A percentile compares a stretch with the other conserved stretches of the same genome.
phyloP scores from a whole-genome alignment of 495 filamentous ascomycete genomes.

The Thermochaetoides thermophila region DNA sequence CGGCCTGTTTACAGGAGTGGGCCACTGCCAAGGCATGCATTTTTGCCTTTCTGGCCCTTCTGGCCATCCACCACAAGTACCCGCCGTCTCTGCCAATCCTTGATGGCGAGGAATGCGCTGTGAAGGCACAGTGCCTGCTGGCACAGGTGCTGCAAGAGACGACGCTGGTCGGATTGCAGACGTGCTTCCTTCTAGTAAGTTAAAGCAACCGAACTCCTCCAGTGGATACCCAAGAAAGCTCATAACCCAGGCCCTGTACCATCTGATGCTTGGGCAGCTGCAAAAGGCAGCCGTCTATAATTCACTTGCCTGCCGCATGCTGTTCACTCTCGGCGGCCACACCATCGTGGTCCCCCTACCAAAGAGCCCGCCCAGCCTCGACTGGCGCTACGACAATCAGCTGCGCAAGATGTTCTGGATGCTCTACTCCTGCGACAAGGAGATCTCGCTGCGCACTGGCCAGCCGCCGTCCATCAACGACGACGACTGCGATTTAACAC shows the following conservation, averaged over 20 bases:
- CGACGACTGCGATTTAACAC: constrained; percentile 38
- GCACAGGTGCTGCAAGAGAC: constrained; percentile 28
- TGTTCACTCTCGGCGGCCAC: constrained; percentile 36
- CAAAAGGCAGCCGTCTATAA: constrained; percentile 29
- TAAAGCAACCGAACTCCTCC: neutral
- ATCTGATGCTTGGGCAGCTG: constrained; percentile 31
- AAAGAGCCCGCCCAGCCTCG: neutral
- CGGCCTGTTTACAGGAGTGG: constrained; percentile 1
- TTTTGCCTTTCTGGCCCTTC: constrained; percentile 30
- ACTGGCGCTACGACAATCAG: constrained; percentile 10
- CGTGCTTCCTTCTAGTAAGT: constrained; percentile 31
- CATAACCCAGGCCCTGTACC: constrained; percentile 23
- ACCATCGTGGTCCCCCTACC: constrained; percentile 7
- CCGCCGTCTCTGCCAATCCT: constrained; percentile 21
- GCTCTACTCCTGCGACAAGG: constrained; percentile 37
- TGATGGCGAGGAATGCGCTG: constrained; percentile 12
- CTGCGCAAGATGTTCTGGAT: constrained; percentile 40
- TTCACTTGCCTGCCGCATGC: constrained; percentile 27
- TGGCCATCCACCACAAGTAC: constrained; percentile 9
- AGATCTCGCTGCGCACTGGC: constrained; percentile 34
- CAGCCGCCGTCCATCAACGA: constrained; percentile 37
- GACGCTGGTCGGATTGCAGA: constrained; percentile 27
- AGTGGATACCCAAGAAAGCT: no score
- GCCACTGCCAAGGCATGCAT: constrained; percentile 26
- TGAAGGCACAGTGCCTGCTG: constrained; percentile 26